Percentiles rank a stretch among this genome's conserved stretches.
Evolutionary conservation across 768 basidiomycete species (phyloP).

Genomic region (Suillus subaureus): DNA sequence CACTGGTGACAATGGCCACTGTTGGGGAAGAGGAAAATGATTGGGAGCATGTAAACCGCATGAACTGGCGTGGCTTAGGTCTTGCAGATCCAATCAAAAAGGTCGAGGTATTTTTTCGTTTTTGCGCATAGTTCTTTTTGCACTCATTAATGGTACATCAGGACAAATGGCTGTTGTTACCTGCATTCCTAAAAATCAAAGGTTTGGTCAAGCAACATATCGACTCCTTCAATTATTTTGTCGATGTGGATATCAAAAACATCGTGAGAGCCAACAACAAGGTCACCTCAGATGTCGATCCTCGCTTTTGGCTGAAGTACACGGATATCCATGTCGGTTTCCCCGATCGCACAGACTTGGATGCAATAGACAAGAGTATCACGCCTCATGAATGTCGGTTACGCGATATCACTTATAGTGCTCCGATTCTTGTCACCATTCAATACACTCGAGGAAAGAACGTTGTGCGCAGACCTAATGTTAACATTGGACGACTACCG

Average conservation of each 20-base stretch:
- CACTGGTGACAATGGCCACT: constrained; percentile 4
- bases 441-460: constrained; percentile 93
- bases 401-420: constrained; percentile 93
- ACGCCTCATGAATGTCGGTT: constrained; percentile 98
- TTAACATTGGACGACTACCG: constrained; percentile 88
- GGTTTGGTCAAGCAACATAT: constrained; percentile 99
- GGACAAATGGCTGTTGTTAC: constrained; percentile 99
- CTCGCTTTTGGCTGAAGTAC: constrained; percentile 95
- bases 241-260: constrained; percentile 95
- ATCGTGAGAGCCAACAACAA: constrained; percentile 93
- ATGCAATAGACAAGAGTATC: constrained; percentile 76
- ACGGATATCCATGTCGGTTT: constrained; percentile 92
- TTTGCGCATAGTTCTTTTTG: constrained; percentile 4
- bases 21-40: constrained; percentile 40
- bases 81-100: constrained; percentile 90
- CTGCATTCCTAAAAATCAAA: constrained; percentile 96
- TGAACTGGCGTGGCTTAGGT: constrained; percentile 75
- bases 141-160: constrained; percentile 32
- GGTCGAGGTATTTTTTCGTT: constrained; percentile 67
- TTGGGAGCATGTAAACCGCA: constrained; percentile 59
- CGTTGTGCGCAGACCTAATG: constrained; percentile 79
- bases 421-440: constrained; percentile 90
- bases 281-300: constrained; percentile 95
- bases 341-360: constrained; percentile 85
- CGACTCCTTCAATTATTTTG: constrained; percentile 99